phyloP scores from a whole-genome alignment of 805 yeast genomes.

The Zygosaccharomyces gambellarensis region DNA sequence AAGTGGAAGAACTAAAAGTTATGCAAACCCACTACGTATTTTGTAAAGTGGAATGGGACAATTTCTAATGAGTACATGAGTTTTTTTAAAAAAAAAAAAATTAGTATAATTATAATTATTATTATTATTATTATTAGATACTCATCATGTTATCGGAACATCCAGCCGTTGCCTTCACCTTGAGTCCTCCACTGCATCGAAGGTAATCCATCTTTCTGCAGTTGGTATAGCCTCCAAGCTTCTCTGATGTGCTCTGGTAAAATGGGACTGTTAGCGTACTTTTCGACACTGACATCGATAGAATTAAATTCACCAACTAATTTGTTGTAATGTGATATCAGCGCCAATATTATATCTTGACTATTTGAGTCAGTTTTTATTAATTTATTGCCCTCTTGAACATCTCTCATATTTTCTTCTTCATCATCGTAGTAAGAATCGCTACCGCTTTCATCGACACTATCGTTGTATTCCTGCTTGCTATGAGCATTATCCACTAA shows the following conservation, averaged over 20 bases:
- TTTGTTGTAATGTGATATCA: conserved; percentile 32
- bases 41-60: conserved; percentile 24
- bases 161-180: conserved; percentile 64
- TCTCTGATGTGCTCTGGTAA: conserved; percentile 82
- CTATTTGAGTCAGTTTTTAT: conserved; percentile 25
- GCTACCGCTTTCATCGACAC: conserved; percentile 29
- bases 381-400: conserved; percentile 22
- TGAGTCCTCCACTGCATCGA: conserved; percentile 64
- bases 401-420: conserved; percentile 19
- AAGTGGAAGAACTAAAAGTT: conserved; percentile 51
- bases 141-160: conserved; percentile 48
- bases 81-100: background rate
- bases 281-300: conserved; percentile 32
- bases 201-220: conserved; percentile 62
- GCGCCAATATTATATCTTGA: conserved; percentile 23
- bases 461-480: conserved; percentile 17
- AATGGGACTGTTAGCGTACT: conserved; percentile 51
- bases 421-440: conserved; percentile 33
- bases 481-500: conserved; percentile 16
- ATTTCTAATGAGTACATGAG: background rate
- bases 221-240: conserved; percentile 74
- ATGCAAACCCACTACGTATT: conserved; percentile 52
- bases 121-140: background rate
- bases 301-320: conserved; percentile 29
- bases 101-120: background rate